These are phyloP conservation scores for Carex pumila DNA, from an alignment of 176 grass and related monocot species.

Conservation along the genomic window DNA sequence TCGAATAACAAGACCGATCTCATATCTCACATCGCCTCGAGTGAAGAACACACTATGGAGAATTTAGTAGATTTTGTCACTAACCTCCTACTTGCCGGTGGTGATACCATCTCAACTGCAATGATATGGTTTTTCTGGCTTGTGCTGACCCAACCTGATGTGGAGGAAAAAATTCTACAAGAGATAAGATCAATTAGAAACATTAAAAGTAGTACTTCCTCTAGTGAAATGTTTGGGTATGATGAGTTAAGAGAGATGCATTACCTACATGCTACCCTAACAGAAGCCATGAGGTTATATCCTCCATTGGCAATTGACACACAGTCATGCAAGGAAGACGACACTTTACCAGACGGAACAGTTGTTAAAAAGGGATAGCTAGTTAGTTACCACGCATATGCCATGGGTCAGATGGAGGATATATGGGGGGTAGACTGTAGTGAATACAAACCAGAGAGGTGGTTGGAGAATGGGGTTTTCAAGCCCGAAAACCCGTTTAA, in stretches of 20 bases:
- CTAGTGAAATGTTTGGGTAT: not conserved
- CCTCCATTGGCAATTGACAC: conserved; percentile 23
- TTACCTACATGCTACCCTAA: conserved; percentile 22
- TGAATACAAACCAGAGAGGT: conserved; percentile 27
- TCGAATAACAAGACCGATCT: not conserved
- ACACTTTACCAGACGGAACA: conserved; percentile 22
- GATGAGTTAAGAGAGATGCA: conserved; percentile 25
- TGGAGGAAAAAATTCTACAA: conserved; percentile 7
- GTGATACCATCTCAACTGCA: conserved; percentile 31
- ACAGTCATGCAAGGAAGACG: conserved; percentile 1
- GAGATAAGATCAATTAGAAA: conserved; percentile 5
- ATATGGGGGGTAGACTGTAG: conserved; percentile 18
- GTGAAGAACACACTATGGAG: not conserved
- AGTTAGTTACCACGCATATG: conserved; percentile 10
- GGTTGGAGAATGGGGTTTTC: conserved; percentile 17
- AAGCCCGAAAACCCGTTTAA: conserved; percentile 19
- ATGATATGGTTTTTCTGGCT: conserved; percentile 37
- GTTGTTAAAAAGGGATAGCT: conserved; percentile 13
- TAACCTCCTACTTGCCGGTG: conserved; percentile 30
- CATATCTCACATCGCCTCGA: conserved; percentile 19
- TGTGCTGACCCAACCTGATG: conserved; percentile 10
- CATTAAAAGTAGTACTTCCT: fast-evolving
- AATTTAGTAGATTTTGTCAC: conserved; percentile 17
- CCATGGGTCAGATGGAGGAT: conserved; percentile 6
- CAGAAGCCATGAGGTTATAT: conserved; percentile 28